Base-by-base conservation (phyloP, 306 rosid genomes). In the Urtica urens region DNA sequence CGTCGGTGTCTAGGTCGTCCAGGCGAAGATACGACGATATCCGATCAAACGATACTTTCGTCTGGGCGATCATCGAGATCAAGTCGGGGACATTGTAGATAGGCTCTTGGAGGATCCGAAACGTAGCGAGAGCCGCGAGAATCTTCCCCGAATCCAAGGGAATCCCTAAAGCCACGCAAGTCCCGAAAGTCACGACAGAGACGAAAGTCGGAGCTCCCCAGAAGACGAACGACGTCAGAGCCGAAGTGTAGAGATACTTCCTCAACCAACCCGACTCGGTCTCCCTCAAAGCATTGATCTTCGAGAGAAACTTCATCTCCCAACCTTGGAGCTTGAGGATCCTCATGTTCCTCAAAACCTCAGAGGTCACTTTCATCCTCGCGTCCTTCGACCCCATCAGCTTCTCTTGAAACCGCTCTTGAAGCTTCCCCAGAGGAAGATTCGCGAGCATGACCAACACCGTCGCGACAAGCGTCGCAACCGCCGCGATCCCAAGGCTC, bases 131-230 rank as follows among this genome's bases (percentile, higher is more conserved):
- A 0, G 96, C 81, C 9, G 94, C 76, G 74, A 87, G 78, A 52
- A 87, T 67, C 83, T 87, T 83, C 7, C 96, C 96, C 0, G 94
- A 68, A 23, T 83, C 94, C 41, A 87, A 87, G 29, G 94, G 96
- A 51, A 83, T 78, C 10, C 88, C 86, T n/a, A 83, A 13, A 37
- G 80, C 71, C 45, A 65, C 63, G 65, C 93, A 87, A 60, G 86
- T 28, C 42, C 84, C 78, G 30, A 87, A 87, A 38, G 96, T 83
- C 31, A 68, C 83, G 44, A 80, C 76, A 49, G 96, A 78, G 10
- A 87, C 56, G 53, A 74, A 80, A 3, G 93, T 80, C 0, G 96
- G 96, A 9, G 86, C 86, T 29, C 74, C 81, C 68, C 62, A 70
- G 56, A 80, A 76, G 58, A 83, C 49, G 54, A 76, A 78, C 19